A percentile compares a stretch with the other conserved stretches of the same genome.
These are phyloP conservation scores for Nicotiana benthamiana DNA, from an alignment of 257 asterid species.

Conservation along the genomic window DNA sequence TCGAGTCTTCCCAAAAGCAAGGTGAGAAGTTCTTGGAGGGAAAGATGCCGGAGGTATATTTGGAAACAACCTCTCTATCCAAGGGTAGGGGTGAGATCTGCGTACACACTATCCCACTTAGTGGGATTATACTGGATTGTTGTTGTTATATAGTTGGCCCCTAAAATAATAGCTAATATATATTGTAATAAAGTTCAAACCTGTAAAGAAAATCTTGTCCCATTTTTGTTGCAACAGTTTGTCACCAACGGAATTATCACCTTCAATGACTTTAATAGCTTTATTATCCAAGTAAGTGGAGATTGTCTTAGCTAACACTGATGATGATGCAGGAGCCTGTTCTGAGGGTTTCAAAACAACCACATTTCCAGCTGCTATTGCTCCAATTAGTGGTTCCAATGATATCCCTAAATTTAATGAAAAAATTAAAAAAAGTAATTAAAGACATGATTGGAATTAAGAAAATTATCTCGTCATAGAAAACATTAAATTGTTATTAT, in stretches of 20 bases:
- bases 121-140: no score
- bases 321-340: slow-evolving; percentile 59
- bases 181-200: slow-evolving; percentile 14
- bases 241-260: slow-evolving; percentile 48
- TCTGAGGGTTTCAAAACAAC: slow-evolving; percentile 75
- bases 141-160: no score
- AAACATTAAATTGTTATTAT: background rate
- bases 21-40: no score
- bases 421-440: background rate
- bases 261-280: slow-evolving; percentile 64
- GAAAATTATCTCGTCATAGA: background rate
- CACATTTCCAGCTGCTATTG: slow-evolving; percentile 74
- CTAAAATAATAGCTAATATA: no score
- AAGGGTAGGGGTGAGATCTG: no score
- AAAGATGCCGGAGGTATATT: no score
- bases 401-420: slow-evolving; percentile 41
- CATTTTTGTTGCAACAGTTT: slow-evolving; percentile 52
- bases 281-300: slow-evolving; percentile 39
- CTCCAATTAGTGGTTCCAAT: slow-evolving; percentile 72
- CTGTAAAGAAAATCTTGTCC: slow-evolving; percentile 90
- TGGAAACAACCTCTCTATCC: no score
- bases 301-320: slow-evolving; percentile 36
- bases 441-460: background rate
- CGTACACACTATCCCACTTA: no score
- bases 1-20: no score